Conservation (phyloP, 169 alveolate species). For the Cryptosporidium xiaoi region DNA sequence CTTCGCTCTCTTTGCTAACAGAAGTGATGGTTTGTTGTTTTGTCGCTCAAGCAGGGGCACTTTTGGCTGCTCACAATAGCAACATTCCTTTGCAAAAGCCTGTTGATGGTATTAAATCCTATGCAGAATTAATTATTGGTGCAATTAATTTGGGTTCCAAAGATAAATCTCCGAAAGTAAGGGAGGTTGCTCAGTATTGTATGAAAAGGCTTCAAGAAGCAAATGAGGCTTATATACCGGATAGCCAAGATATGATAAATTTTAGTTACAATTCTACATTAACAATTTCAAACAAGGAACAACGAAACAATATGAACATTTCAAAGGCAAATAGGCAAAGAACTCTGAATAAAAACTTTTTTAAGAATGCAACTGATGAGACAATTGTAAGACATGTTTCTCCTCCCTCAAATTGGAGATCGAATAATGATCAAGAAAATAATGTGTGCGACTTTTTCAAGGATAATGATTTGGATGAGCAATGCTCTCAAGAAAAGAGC, state of each 20-base stretch:
- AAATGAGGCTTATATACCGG: slow-evolving; percentile 62
- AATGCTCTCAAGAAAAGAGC: background rate
- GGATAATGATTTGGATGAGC: background rate
- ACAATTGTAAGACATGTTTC: slow-evolving; percentile 44
- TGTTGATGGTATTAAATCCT: slow-evolving; percentile 39
- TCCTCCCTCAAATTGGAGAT: slow-evolving; percentile 64
- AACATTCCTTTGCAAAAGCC: slow-evolving; percentile 53
- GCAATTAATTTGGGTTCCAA: slow-evolving; percentile 46
- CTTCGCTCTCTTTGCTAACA: slow-evolving; percentile 62
- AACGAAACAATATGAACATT: slow-evolving; percentile 12
- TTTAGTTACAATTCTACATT: slow-evolving; percentile 9
- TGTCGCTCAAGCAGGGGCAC: slow-evolving; percentile 73
- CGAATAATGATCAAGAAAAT: background rate
- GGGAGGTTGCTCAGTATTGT: slow-evolving; percentile 71
- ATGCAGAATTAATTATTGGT: slow-evolving; percentile 36
- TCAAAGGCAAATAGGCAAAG: slow-evolving; percentile 8
- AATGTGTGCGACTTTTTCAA: background rate
- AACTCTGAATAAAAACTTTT: slow-evolving; percentile 47
- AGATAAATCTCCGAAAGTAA: slow-evolving; percentile 72
- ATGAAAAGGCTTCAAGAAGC: slow-evolving; percentile 68
- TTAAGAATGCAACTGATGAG: slow-evolving; percentile 70
- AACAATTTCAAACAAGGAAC: slow-evolving; percentile 3
- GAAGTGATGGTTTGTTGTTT: slow-evolving; percentile 69
- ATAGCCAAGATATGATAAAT: slow-evolving; percentile 2
- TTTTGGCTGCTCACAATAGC: slow-evolving; percentile 56